Conservation (phyloP, 441 rosid genomes). For the Adansonia rubrostipa region DNA sequence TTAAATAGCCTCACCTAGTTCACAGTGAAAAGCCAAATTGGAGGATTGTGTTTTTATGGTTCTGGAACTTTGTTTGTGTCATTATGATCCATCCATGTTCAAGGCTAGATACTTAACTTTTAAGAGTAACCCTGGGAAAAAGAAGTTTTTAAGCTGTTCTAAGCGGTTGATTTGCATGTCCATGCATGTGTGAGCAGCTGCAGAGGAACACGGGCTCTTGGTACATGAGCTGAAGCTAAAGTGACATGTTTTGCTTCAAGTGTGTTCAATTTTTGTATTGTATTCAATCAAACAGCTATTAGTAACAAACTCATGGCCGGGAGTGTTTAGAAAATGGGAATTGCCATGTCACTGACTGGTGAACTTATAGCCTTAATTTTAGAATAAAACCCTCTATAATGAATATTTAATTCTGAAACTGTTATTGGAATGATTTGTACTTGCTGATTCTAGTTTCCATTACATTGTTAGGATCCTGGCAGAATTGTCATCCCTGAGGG, state of each 20-base stretch:
- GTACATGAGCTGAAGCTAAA: background rate
- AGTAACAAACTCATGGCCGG: background rate
- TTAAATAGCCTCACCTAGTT: conserved; percentile 4
- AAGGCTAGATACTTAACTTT: background rate
- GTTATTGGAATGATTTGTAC: background rate
- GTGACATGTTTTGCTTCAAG: background rate
- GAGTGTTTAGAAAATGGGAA: background rate
- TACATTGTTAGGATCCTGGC: background rate
- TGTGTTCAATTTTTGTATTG: background rate
- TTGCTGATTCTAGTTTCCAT: background rate
- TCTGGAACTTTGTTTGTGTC: conserved; percentile 1
- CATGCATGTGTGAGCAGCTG: background rate
- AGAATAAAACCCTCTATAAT: background rate
- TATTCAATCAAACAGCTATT: background rate
- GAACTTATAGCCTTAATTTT: background rate
- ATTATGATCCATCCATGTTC: background rate
- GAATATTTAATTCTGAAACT: background rate
- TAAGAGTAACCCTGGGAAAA: conserved; percentile 7
- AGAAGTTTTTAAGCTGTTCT: background rate
- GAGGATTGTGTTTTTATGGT: background rate
- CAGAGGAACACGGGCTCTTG: background rate
- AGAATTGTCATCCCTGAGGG: background rate
- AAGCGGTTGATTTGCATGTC: background rate
- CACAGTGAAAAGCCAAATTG: background rate
- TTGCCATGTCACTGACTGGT: background rate